phyloP scores from a whole-genome alignment of 306 rosid genomes.

The Pyrus bretschneideri region DNA sequence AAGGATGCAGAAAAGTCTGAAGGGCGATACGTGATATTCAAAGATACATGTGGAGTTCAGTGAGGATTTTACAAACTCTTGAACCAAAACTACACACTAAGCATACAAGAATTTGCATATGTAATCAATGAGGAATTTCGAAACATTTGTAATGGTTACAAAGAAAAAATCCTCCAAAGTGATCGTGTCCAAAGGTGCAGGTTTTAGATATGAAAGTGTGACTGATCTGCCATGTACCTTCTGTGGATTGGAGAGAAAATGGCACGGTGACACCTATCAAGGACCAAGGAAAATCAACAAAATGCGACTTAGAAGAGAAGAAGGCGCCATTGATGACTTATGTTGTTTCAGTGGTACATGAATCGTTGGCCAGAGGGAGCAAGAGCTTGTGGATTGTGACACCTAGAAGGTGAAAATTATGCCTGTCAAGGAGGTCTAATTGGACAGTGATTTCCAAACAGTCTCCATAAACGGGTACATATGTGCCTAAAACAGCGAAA shows the following conservation, averaged over 20 bases:
- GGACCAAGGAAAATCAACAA: conserved; percentile 18
- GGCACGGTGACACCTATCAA: conserved; percentile 33
- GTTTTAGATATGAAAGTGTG: conserved; percentile 29
- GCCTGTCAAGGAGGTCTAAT: conserved; percentile 26
- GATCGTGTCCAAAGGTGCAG: conserved; percentile 27
- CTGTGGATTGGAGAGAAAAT: conserved; percentile 30
- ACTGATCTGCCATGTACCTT: conserved; percentile 14
- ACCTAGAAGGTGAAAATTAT: conserved; percentile 19
- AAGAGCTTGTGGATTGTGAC: conserved; percentile 45
- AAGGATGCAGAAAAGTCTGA: conserved; percentile 19
- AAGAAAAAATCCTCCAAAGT: background rate
- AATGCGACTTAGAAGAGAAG: too few species aligned
- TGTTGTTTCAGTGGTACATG: background rate
- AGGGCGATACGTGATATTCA: conserved; percentile 19
- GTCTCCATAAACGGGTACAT: conserved; percentile 16
- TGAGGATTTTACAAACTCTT: conserved; percentile 12
- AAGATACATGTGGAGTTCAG: conserved; percentile 21
- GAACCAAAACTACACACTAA: conserved; percentile 18
- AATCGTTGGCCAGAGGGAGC: conserved; percentile 28
- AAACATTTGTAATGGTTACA: conserved; percentile 21
- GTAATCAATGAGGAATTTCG: conserved; percentile 36
- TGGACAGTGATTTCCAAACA: conserved; percentile 34
- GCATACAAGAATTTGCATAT: conserved; percentile 25
- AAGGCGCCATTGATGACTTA: background rate
- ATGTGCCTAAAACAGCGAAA: conserved; percentile 30